These are phyloP conservation scores for Nakazawaea wickerhamii DNA, from an alignment of 805 yeast genomes.

Conservation along the genomic window DNA sequence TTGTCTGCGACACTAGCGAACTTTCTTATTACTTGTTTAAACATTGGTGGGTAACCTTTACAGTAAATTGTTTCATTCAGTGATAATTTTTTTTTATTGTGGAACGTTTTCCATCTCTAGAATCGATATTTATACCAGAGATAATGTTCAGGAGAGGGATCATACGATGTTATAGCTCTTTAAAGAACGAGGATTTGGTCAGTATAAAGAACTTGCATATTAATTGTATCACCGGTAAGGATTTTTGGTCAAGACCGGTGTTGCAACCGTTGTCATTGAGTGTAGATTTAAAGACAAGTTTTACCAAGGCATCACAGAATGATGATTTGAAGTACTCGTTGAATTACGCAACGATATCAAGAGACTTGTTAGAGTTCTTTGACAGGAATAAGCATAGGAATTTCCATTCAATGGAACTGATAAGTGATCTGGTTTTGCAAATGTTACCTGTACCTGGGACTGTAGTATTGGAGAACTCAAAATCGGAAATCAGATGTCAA, in stretches of 20 bases:
- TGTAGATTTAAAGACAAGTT: constrained; percentile 57
- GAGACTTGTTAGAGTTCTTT: constrained; percentile 53
- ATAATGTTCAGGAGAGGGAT: background rate
- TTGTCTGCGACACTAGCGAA: constrained; percentile 19
- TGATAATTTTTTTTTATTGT: background rate
- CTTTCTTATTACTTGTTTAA: constrained; percentile 11
- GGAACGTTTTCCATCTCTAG: background rate
- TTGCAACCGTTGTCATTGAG: constrained; percentile 64
- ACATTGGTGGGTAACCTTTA: background rate
- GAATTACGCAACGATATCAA: constrained; percentile 81
- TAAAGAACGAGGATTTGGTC: constrained; percentile 30
- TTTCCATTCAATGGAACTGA: constrained; percentile 36
- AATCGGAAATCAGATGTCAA: constrained; percentile 56
- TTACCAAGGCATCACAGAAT: constrained; percentile 64
- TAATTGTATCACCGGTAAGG: constrained; percentile 62
- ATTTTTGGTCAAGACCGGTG: constrained; percentile 65
- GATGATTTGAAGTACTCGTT: constrained; percentile 81
- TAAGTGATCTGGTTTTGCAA: constrained; percentile 21
- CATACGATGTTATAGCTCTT: background rate
- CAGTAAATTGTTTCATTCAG: background rate
- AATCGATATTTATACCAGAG: background rate
- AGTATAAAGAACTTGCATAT: constrained; percentile 53
- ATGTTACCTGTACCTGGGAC: constrained; percentile 19
- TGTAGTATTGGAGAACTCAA: constrained; percentile 38
- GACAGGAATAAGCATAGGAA: constrained; percentile 33